Evolutionary conservation across 2,329 filamentous ascomycete genomes (phyloP), one percentile per base, ranked within the genome.

Genomic region (Verticillium tricorpus): DNA sequence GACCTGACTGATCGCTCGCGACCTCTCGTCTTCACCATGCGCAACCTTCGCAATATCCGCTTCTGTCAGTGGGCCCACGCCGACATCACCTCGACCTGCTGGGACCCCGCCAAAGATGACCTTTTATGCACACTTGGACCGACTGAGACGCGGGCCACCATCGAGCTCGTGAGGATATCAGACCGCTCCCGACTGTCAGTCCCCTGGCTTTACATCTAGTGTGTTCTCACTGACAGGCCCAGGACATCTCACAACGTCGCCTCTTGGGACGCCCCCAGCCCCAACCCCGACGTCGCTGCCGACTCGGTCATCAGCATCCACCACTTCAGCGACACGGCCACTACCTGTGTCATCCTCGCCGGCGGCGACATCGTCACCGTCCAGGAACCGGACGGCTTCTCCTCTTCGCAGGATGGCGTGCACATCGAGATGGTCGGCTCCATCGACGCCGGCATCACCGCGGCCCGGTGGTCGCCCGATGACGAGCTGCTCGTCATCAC

Each of bases 381-480:
- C 32, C 85, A 89, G 67, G 92, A 97, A 72, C 84, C 89, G 3
- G 76, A 80, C 28, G 67, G 70, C 39, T 68, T 68, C 31, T 70
- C 68, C 56, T 59, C 58, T 14, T 54, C 56, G 52, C 50, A 55
- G 22, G 56, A 62, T 31, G 87, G 84, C 63, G 90, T 93, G 40
- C 88, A 91, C 68, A 93, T 99, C 68, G 95, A 98, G 75, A 98
- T 99, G 68, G 87, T 98, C 66, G 95, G 95, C 55, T 96, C 93
- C 37, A 91, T 99, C 40, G 93, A 97, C 76, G 90, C 90, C 62
- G 95, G 94, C 28, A 97, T 99, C 68, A 86, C 88, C 28, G 92
- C 93, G 17, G 94, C 93, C 17, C 85, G 87, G 67, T 99, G 95
- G 95, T 96, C 94, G 45, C 93, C 93, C 2, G 95, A 99, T 71